A percentile compares a stretch with the other conserved stretches of the same genome.
These are phyloP conservation scores for Brettanomyces anomalus DNA, from an alignment of 805 yeast genomes.

Conservation along the genomic window DNA sequence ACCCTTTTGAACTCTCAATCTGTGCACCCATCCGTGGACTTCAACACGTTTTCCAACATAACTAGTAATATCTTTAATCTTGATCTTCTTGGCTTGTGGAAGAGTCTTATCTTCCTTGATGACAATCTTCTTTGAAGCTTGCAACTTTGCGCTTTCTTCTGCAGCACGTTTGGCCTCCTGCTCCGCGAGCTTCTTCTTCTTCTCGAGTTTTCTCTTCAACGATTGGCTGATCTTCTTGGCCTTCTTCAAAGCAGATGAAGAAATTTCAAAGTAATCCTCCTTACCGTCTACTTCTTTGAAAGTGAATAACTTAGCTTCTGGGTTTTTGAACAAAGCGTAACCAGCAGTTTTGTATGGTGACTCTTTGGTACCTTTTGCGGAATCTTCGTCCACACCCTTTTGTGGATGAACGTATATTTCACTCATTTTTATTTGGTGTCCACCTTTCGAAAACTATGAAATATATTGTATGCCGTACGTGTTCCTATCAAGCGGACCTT, in stretches of 20 bases:
- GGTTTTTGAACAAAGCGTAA: constrained; percentile 52
- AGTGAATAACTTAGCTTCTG: constrained; percentile 45
- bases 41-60: constrained; percentile 59
- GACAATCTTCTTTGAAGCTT: constrained; percentile 71
- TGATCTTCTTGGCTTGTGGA: constrained; percentile 60
- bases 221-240: constrained; percentile 96
- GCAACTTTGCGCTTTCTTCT: constrained; percentile 63
- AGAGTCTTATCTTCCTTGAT: constrained; percentile 67
- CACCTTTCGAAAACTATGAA: constrained; percentile 19
- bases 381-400: constrained; percentile 55
- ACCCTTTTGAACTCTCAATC: constrained; percentile 89
- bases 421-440: constrained; percentile 13
- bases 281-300: constrained; percentile 51
- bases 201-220: constrained; percentile 70
- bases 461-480: no score
- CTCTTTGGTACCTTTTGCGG: constrained; percentile 53
- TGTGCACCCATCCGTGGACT: constrained; percentile 93
- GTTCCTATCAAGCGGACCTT: no score
- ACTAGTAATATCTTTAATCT: constrained; percentile 47
- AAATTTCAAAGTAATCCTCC: constrained; percentile 61
- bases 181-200: constrained; percentile 49
- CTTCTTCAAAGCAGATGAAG: constrained; percentile 88
- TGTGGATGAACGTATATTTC: constrained; percentile 62
- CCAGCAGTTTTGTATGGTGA: constrained; percentile 79
- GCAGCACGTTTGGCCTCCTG: constrained; percentile 48